These are phyloP conservation scores for Barnettozyma salicaria DNA, from an alignment of 805 yeast species.

Conservation along the genomic window DNA sequence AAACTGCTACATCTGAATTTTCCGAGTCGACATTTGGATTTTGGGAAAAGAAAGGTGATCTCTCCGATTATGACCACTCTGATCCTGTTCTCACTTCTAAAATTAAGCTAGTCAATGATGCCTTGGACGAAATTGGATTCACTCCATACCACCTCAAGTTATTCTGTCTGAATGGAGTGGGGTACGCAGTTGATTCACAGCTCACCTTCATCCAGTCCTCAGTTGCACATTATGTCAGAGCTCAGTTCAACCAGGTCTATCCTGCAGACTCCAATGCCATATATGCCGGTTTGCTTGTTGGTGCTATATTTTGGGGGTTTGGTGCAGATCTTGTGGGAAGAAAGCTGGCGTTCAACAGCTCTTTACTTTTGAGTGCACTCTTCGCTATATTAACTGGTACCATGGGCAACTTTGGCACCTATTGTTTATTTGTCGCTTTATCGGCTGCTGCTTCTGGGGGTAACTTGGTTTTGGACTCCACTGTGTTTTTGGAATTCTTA, in stretches of 20 bases:
- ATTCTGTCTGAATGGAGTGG: conserved; percentile 44
- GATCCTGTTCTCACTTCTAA: conserved; percentile 30
- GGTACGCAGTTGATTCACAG: conserved; percentile 46
- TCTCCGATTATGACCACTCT: conserved; percentile 9
- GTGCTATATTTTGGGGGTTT: conserved; percentile 47
- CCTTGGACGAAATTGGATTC: conserved; percentile 56
- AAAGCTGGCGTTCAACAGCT: conserved; percentile 40
- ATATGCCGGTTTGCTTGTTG: conserved; percentile 42
- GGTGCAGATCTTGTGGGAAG: conserved; percentile 48
- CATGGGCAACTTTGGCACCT: conserved; percentile 41
- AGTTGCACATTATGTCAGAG: conserved; percentile 39
- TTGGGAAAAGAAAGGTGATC: conserved; percentile 16
- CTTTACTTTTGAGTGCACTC: conserved; percentile 38
- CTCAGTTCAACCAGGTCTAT: conserved; percentile 38
- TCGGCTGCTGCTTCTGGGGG: conserved; percentile 46
- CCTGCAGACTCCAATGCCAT: conserved; percentile 40
- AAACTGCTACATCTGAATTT: too few relatives aligned
- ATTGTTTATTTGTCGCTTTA: conserved; percentile 40
- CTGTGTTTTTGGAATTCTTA: conserved; percentile 43
- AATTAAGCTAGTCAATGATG: conserved; percentile 41
- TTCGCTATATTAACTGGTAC: conserved; percentile 46
- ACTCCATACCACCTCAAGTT: conserved; percentile 45
- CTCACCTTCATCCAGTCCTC: conserved; percentile 40
- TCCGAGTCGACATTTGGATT: conserved; percentile 5
- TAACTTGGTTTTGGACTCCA: conserved; percentile 44